Evolutionary conservation across 164 flowering plant species (phyloP), one percentile per base, ranked within the genome.

Genomic region (Stephania cephalantha): DNA sequence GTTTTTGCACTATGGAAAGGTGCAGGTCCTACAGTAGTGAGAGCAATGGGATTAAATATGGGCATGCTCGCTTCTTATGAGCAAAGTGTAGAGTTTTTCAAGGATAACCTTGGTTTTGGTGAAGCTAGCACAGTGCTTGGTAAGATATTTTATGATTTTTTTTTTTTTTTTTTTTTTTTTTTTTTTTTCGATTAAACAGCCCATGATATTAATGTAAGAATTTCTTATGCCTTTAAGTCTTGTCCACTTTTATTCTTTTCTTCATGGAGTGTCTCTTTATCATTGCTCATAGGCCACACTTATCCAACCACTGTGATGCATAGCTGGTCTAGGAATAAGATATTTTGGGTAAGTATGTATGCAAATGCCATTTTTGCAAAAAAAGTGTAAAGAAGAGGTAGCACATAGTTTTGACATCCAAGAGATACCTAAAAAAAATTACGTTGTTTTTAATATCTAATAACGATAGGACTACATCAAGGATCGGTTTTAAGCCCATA

Each of bases 31-130:
- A 95, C 99, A 75, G 95, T 90, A 1, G 96, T 91, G 22, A 87
- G 97, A 81, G 98, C 98, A n/a, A 95, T 93, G 97, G 95, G 91
- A 20, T 78, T 93, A 76, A 95, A 91, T 79, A 90, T 91, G 95
- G 97, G 97, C 71, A 90, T 91, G 97, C 94, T 95, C 78, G 97
- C 98, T 22, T 93, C 97, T 48, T 95, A 93, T 84, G 98, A 93
- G 81, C 97, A 95, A 78, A 83, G 90, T 84, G 91, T 87, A 67
- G 97, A 93, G 85, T 85, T 91, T 73, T 88, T 84, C 84, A 91
- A 77, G 85, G 97, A 91, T 84, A 64, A 80, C 63, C 85, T 87
- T 83, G 93, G 94, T 69, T 82, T 88, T 52, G 90, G 93, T 61
- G 95, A 93, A 86, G 86, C 80, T 73, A 72, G 91, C 78, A 93